A percentile compares a stretch with the other conserved stretches of the same genome.
phyloP scores from a whole-genome alignment of 2,329 filamentous ascomycete genomes.

The Botrytis aclada region DNA sequence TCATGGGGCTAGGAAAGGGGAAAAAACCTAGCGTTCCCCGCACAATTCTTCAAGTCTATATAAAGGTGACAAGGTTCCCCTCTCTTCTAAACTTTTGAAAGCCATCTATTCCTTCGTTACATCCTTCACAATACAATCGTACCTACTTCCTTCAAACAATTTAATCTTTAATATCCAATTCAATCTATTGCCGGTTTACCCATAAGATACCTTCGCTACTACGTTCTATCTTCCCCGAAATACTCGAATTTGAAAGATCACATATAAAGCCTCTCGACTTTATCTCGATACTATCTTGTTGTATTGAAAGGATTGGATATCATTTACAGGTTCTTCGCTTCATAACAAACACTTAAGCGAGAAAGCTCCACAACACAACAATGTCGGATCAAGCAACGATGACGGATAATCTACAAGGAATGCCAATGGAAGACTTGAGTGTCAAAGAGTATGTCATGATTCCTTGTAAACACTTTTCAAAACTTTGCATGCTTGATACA shows the following conservation, averaged over 20 bases:
- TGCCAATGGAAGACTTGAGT: not conserved
- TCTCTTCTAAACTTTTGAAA: not conserved
- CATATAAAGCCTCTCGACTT: not conserved
- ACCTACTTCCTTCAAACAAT: accelerated
- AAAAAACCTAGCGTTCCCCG: not conserved
- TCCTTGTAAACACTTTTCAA: not conserved
- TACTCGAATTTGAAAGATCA: not conserved
- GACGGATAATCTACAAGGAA: not conserved
- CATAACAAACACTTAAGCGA: not conserved
- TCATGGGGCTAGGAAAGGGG: not conserved
- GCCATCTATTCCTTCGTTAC: not conserved
- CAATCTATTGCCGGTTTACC: not conserved
- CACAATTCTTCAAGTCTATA: not conserved
- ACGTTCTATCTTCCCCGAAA: not conserved
- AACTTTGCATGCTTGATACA: not conserved
- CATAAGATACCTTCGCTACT: too few relatives aligned
- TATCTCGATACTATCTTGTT: not conserved
- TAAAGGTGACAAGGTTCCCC: not conserved
- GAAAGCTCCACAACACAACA: not conserved
- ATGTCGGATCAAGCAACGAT: too few relatives aligned
- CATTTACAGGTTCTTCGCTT: too few relatives aligned
- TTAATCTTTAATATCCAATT: not conserved
- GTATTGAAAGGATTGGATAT: not conserved
- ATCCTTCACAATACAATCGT: not conserved
- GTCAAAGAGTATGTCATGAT: not conserved